Conservation (phyloP, 306 rosid species). For the Prunus campanulata region DNA sequence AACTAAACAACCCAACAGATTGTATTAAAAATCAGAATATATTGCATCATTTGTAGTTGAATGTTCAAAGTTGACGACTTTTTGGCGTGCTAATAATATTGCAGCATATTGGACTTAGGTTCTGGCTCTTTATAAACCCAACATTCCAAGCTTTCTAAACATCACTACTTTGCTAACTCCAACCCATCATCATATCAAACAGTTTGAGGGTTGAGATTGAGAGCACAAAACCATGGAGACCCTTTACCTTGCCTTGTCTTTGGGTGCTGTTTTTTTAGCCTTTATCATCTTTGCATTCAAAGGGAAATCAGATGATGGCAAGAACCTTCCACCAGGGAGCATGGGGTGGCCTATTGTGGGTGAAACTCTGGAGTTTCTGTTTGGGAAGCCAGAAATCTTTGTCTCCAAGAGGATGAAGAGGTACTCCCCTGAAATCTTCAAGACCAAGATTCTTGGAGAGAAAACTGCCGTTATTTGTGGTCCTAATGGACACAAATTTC, state of each 20-base stretch:
- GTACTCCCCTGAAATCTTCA: constrained; percentile 55
- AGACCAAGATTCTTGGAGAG: constrained; percentile 56
- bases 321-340: constrained; percentile 57
- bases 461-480: constrained; percentile 57
- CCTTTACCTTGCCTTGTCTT: constrained; percentile 8
- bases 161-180: not conserved
- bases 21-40: not conserved
- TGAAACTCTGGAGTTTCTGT: constrained; percentile 49
- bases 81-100: not conserved
- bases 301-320: constrained; percentile 4
- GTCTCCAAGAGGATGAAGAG: constrained; percentile 37
- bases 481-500: constrained; percentile 51
- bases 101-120: not conserved
- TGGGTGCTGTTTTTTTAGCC: constrained; percentile 7
- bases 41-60: not conserved
- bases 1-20: not conserved
- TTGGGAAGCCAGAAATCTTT: constrained; percentile 39
- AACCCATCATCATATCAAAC: not conserved
- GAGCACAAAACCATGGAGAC: constrained; percentile 10
- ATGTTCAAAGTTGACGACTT: not conserved
- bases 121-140: not conserved
- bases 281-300: constrained; percentile 11
- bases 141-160: not conserved
- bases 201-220: not conserved
- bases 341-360: constrained; percentile 66